Base-by-base conservation (phyloP, 352 stramenopile genomes). In the Globisporangium solare region DNA sequence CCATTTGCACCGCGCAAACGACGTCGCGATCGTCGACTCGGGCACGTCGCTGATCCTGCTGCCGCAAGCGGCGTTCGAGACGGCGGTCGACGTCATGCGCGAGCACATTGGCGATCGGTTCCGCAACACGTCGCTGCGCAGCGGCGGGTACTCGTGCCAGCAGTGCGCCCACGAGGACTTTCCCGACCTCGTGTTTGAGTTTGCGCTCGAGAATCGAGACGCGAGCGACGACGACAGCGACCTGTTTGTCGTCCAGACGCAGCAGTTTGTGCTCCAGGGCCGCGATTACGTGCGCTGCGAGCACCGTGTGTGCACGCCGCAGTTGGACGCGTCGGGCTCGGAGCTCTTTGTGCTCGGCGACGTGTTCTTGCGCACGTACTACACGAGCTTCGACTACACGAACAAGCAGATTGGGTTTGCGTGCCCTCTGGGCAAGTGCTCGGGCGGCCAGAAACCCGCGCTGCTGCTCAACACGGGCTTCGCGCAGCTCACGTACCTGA, bases 271-370 rank as follows among this genome's bases (percentile, higher is more conserved):
- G 20, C 67, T 79, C 5, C 67, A 75, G 22, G 67, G 67, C 12
- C 63, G 21, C 12, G 70, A 79, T 61, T 79, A 75, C 20, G 70
- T 75, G 50, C 60, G 61, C 13, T 73, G 70, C 40, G 70, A 79
- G 18, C 51, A 61, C 49, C 41, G 42, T 4, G 54, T 66, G 22
- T 79, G 70, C 37, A 58, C 56, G 27, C 70, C 64, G 4, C 70
- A 73, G 39, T 48, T 79, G 17, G 70, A 74, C 39, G 27, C 53
- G 27, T 71, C 65, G 11, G 56, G 43, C 17, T 67, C 55, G 15
- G 24, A 35, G 15, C 31, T 43, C 39, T 43, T 43, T 43, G 39
- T 43, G 27, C 40, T 54, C 2, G 40, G 32, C 8, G 51, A 58
- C 31, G 43, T 71, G 24, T 50, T 71, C 21, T 18, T 79, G 20